Conservation (phyloP, 345 rosid genomes). For the Arabis alpina region DNA sequence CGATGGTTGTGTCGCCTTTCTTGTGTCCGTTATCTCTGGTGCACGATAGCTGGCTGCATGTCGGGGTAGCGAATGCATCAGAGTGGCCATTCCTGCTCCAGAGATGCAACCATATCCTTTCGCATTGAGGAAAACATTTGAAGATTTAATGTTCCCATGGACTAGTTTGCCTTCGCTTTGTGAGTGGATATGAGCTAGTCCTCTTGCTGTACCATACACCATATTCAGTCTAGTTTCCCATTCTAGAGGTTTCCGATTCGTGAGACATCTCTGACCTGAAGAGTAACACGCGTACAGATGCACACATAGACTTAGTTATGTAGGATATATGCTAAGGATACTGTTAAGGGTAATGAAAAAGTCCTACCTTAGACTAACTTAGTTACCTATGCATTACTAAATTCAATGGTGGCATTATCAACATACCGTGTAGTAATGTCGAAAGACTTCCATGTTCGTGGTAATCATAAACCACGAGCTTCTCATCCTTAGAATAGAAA, state of each 20-base stretch:
- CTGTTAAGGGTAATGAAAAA: conserved; percentile 2
- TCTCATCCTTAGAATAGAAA: conserved; percentile 92
- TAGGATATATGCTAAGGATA: conserved; percentile 12
- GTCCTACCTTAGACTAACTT: background rate
- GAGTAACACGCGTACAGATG: background rate
- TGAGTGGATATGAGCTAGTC: conserved; percentile 71
- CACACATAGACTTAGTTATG: conserved; percentile 13
- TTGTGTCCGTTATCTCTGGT: conserved; percentile 83
- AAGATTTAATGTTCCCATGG: conserved; percentile 90
- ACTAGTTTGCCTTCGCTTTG: conserved; percentile 74
- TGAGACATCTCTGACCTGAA: conserved; percentile 65
- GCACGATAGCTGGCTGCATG: conserved; percentile 87
- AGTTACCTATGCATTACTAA: background rate
- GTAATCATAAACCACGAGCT: conserved; percentile 86
- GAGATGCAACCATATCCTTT: conserved; percentile 66
- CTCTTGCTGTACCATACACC: conserved; percentile 81
- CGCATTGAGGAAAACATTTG: conserved; percentile 76
- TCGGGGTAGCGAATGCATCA: conserved; percentile 70
- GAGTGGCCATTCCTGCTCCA: conserved; percentile 71
- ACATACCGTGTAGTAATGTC: conserved; percentile 74
- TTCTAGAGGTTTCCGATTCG: conserved; percentile 58
- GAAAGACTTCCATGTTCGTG: conserved; percentile 71
- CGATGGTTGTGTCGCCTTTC: conserved; percentile 73
- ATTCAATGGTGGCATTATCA: background rate
- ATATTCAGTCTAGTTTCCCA: conserved; percentile 84